Base-by-base conservation (phyloP, 108 stramenopile genomes). In the Cyclotella atomus region DNA sequence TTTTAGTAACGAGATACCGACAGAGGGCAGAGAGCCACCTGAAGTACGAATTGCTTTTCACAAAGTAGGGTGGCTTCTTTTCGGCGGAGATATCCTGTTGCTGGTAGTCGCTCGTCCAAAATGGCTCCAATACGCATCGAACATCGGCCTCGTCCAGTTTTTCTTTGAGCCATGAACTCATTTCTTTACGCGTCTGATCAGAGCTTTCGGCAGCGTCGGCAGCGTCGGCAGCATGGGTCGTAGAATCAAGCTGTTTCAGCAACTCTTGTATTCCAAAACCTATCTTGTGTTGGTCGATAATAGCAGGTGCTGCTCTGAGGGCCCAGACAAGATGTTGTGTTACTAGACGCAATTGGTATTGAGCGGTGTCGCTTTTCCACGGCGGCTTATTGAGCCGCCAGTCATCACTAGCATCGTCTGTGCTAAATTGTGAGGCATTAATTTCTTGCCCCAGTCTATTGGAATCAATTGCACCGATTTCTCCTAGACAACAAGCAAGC, bases 211-310 rank as follows among this genome's bases (percentile, higher is more conserved):
- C n/a, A n/a, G n/a, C n/a, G n/a, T n/a, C n/a, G n/a, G n/a, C n/a
- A n/a, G n/a, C n/a, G n/a, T n/a, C n/a, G n/a, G n/a, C n/a, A n/a
- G n/a, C n/a, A n/a, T n/a, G n/a, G n/a, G n/a, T n/a, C n/a, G n/a
- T n/a, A n/a, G n/a, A n/a, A 46, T 92, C 83, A n/a, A 94, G 57
- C 23, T 90, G 67, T 33, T 65, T 65, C 36, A 96, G 76, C 34
- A 91, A 59, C 63, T 95, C 90, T 55, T 97, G 96, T 46, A 97
- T 94, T 12, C 89, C 81, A 67, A 87, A 92, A 10, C 84, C 88
- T 60, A 94, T 81, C 63, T 92, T 95, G 75, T 93, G 84, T 65
- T 97, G 93, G 55, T 92, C 96, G 29, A 85, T 57, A 27, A 85
- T 65, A 16, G 84, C 73, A 7, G 79, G 36, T 3, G 92, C 88